These are phyloP conservation scores for Eruca vesicaria DNA, from an alignment of 441 rosid genomes.

Conservation along the genomic window DNA sequence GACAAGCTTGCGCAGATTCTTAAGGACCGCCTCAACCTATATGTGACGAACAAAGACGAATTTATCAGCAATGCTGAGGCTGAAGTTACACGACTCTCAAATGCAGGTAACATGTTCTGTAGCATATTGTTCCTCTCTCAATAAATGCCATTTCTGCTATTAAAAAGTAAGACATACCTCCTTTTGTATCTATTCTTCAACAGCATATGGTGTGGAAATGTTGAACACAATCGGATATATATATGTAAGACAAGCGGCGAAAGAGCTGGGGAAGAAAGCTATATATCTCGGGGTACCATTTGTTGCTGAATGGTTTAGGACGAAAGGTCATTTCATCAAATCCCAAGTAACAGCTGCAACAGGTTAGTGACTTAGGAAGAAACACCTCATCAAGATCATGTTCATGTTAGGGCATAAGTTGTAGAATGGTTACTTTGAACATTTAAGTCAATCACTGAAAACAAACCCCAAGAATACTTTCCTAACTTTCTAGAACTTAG, in stretches of 20 bases:
- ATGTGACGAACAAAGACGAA: slow-evolving; percentile 72
- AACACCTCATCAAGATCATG: not conserved
- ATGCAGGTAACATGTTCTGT: slow-evolving; percentile 61
- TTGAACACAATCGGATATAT: slow-evolving; percentile 94
- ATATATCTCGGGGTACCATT: slow-evolving; percentile 88
- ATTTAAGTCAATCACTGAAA: not conserved
- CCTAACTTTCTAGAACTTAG: slow-evolving; percentile 4
- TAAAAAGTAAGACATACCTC: not conserved
- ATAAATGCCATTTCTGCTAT: not conserved
- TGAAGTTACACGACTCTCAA: slow-evolving; percentile 85
- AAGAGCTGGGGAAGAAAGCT: slow-evolving; percentile 96
- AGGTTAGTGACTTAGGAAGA: slow-evolving; percentile 49
- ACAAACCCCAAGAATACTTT: slow-evolving; percentile 6
- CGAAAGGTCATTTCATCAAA: slow-evolving; percentile 94
- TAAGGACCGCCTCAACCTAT: slow-evolving; percentile 77
- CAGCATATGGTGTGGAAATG: slow-evolving; percentile 98
- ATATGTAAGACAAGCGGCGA: slow-evolving; percentile 90
- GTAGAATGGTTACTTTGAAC: not conserved
- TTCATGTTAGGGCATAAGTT: not conserved
- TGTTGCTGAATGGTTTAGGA: slow-evolving; percentile 97
- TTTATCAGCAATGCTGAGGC: slow-evolving; percentile 69
- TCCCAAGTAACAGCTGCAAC: slow-evolving; percentile 99
- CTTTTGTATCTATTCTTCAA: slow-evolving; percentile 7
- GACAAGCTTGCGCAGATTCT: slow-evolving; percentile 77
- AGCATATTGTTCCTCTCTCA: slow-evolving; percentile 16